These are phyloP conservation scores for Euphrasia arctica DNA, from an alignment of 305 asterid genomes.

Conservation along the genomic window DNA sequence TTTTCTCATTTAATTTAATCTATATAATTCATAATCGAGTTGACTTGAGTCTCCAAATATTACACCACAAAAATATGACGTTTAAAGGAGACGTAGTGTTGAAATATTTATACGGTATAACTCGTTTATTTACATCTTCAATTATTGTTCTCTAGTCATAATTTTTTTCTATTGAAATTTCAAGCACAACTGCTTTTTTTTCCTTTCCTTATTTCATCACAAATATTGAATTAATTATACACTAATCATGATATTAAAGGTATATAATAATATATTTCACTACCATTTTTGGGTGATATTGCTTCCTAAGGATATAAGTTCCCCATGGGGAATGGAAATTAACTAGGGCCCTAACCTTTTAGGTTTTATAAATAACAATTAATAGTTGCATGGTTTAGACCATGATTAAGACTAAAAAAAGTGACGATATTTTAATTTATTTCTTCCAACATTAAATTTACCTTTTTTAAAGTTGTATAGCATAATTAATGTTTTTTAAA, in stretches of 20 bases:
- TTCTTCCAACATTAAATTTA: no score
- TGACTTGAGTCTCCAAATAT: no score
- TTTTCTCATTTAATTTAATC: constrained; percentile 9
- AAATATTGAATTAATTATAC: no score
- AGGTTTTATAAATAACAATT: neutral
- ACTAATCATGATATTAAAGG: neutral
- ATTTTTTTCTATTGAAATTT: no score
- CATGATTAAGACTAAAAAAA: no score
- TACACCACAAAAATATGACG: no score
- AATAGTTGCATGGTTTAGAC: neutral
- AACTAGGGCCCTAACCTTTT: neutral
- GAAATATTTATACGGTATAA: neutral
- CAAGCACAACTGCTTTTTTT: neutral
- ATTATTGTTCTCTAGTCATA: no score
- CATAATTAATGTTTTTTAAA: no score
- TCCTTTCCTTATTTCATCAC: neutral
- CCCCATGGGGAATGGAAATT: neutral
- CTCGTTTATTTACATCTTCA: no score
- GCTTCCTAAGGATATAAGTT: neutral
- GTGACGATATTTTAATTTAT: no score
- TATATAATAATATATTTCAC: neutral
- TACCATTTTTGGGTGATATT: neutral
- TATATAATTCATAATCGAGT: neutral
- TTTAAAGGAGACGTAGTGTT: no score
- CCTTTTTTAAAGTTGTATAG: no score